These are phyloP conservation scores for Lanzia echinophila DNA, from an alignment of 2,329 filamentous ascomycete genomes.

Conservation along the genomic window DNA sequence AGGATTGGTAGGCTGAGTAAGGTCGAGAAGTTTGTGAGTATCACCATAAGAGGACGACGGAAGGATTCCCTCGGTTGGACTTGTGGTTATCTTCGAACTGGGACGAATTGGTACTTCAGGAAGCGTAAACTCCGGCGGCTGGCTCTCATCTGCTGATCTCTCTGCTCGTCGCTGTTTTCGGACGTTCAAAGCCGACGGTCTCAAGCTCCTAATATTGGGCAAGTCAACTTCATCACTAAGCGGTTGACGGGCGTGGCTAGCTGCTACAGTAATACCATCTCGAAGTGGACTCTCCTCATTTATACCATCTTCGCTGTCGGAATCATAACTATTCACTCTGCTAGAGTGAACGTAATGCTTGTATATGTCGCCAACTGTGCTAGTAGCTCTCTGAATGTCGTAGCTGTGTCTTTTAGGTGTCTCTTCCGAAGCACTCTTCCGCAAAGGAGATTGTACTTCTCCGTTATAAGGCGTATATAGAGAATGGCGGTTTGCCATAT, in stretches of 20 bases:
- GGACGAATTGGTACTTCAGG: slow-evolving; percentile 8
- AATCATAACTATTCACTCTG: neutral
- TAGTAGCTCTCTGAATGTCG: slow-evolving; percentile 17
- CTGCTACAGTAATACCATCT: neutral
- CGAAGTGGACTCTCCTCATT: slow-evolving; percentile 6
- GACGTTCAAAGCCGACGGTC: slow-evolving; percentile 11
- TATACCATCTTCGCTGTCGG: slow-evolving; percentile 5
- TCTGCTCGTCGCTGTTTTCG: slow-evolving; percentile 9
- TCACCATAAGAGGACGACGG: slow-evolving; percentile 18
- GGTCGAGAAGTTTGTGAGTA: slow-evolving; percentile 17
- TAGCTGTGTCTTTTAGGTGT: slow-evolving; percentile 9
- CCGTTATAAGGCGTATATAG: slow-evolving; percentile 1
- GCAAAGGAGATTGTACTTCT: slow-evolving; percentile 5
- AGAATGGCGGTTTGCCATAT: neutral
- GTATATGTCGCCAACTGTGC: slow-evolving; percentile 27
- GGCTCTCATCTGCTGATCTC: slow-evolving; percentile 5
- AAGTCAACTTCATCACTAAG: neutral
- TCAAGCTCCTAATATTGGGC: neutral
- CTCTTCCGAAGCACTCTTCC: slow-evolving; percentile 7
- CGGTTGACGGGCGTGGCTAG: neutral
- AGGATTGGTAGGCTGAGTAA: slow-evolving; percentile 9
- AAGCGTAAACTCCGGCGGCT: slow-evolving; percentile 11
- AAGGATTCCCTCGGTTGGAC: slow-evolving; percentile 9
- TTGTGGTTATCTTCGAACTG: slow-evolving; percentile 1
- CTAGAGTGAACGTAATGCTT: slow-evolving; percentile 18